Base-by-base conservation (phyloP, 768 basidiomycete genomes). In the Pleurotus sapidus region DNA sequence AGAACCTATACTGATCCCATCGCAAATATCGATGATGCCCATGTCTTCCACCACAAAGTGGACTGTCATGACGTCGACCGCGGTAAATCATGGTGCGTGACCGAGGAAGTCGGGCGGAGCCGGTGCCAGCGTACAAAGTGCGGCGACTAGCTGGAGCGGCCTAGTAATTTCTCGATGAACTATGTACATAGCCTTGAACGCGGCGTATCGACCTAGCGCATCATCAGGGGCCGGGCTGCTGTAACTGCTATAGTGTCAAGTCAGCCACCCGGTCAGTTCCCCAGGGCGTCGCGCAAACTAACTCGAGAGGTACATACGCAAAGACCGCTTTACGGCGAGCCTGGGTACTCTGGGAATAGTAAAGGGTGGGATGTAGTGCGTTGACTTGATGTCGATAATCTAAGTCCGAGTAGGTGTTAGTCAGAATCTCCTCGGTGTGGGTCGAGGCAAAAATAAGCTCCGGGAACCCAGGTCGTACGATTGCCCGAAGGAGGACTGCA, bases 41-140 rank as follows among this genome's bases (percentile, higher is more conserved):
- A 34, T 3, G 30, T 34, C 30, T 34, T 9, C 30, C 30, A 34
- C 30, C 30, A 34, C 9, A 11, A 34, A 34, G 8, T 30, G 30
- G 30, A 30, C 30, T 2, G 30, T 18, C 20, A 53, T 53, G 51
- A 53, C 51, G 51, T 53, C 24, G 37, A 53, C 51, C 51, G 51
- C 51, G 51, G 51, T 54, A 54, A 54, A 54, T 40, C 38, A 17
- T 8, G 42, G 24, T 40, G 51, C 5, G 20, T 15, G 2, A 54
- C 51, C 51, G 51, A 54, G 51, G 51, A 37, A 39, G 51, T 54
- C 51, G 51, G 39, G 37, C 51, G 51, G 39, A 54, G 39, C 51
- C 51, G 39, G 51, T 54, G 51, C 39, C 39, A 18, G 24, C 39
- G 51, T 34, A 34, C 49, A 8, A 50, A 20, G 17, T 40, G 51